A percentile compares a stretch with the other conserved stretches of the same genome.
Conservation (phyloP, 1,284 basidiomycete genomes). For the Termitomyces sp. region DNA sequence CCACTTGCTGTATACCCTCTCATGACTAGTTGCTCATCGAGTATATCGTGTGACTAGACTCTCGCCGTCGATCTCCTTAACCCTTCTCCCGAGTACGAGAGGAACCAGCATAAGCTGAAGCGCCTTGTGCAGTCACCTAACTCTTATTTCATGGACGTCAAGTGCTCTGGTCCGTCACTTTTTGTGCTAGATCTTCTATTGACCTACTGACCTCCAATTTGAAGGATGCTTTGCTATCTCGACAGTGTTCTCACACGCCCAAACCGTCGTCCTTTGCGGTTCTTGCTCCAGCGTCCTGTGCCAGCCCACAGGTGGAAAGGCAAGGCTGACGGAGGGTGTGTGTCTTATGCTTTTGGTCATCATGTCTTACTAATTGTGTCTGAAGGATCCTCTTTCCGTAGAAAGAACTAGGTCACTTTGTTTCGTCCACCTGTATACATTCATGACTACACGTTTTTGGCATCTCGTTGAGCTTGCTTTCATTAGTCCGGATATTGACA, state of each 20-base stretch:
- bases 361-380: constrained; percentile 11
- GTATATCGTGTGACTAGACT: constrained; percentile 51
- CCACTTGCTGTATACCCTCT: not conserved
- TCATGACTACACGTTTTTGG: constrained; percentile 8
- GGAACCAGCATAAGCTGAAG: constrained; percentile 97
- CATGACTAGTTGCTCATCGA: constrained; percentile 5
- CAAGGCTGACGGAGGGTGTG: constrained; percentile 95
- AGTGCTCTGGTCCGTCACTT: constrained; percentile 82
- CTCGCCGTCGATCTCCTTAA: constrained; percentile 98
- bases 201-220: constrained; percentile 13
- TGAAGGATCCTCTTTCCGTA: constrained; percentile 81
- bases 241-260: constrained; percentile 93
- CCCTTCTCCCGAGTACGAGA: constrained; percentile 86
- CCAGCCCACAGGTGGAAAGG: constrained; percentile 99
- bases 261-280: constrained; percentile 89
- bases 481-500: constrained; percentile 1
- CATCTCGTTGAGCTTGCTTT: constrained; percentile 6
- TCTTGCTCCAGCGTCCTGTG: constrained; percentile 94
- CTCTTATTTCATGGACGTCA: constrained; percentile 99
- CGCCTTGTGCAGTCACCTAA: constrained; percentile 96
- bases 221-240: constrained; percentile 92
- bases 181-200: constrained; percentile 9
- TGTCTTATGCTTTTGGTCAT: constrained; percentile 17
- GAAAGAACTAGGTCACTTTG: constrained; percentile 63
- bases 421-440: constrained; percentile 19